Base-by-base conservation (phyloP, 805 yeast genomes). In the Jamesozyma rosinii region DNA sequence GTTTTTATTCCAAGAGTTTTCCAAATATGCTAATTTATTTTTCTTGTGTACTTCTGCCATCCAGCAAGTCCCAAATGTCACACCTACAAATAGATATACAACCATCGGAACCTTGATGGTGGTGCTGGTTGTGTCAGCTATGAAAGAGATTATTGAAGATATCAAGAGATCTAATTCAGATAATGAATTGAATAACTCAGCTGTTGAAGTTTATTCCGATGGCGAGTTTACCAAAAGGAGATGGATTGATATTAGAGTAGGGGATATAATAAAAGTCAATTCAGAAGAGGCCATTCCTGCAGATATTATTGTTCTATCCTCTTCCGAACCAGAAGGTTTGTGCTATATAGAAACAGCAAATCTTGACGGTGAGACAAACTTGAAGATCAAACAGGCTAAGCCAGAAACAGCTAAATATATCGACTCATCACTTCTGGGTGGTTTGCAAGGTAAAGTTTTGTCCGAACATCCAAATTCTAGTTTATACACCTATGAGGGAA, bases 331-430 rank as follows among this genome's bases (percentile, higher is more conserved):
- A 0, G 97, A 90, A 64, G 99, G 98, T 2, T 70, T 92, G 47
- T 94, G 98, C 62, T 92, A 92, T 56, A 86, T 94, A 44, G 99
- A 92, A 64, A 92, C 99, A 1, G 95, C 98, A 0, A 92, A 92
- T 57, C 69, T 92, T 52, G 99, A 92, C 64, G 99, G 99, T 44
- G 99, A 92, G 63, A 94, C 99, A 0, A 92, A 92, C 61, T 71
- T 92, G 55, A 92, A 92, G 58, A 92, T 92, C 59, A 94, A 94
- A 58, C 97, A 92, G 61, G 78, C 96, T 1, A 72, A 73, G 41
- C 68, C 75, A 1, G 95, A 88, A 55, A 92, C 98, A 0, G 72
- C 86, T 3, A 70, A 72, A 47, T 60, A 83, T 44, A 82, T 83
- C 21, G 77, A 83, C 39, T 84, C 92, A 0, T 65, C 69, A 24